These are phyloP conservation scores for Yarrowia deformans DNA, from an alignment of 805 yeast genomes.

Conservation along the genomic window DNA sequence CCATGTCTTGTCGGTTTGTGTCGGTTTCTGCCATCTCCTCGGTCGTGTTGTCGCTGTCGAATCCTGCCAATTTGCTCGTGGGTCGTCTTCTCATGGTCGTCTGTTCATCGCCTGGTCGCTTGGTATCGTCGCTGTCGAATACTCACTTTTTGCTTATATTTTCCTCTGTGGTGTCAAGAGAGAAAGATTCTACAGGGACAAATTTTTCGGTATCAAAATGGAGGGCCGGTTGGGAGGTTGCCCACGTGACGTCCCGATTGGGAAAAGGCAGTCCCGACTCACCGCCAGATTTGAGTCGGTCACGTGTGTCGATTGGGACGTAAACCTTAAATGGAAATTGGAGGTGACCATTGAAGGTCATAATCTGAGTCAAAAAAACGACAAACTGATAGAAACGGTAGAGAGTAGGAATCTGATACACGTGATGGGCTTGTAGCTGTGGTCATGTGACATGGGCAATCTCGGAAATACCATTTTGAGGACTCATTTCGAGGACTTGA, in stretches of 20 bases:
- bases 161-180: conserved; percentile 40
- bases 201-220: conserved; percentile 38
- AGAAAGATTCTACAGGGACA: conserved; percentile 37
- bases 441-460: no score
- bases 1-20: no score
- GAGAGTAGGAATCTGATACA: no score
- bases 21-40: no score
- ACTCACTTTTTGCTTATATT: conserved; percentile 39
- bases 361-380: background rate
- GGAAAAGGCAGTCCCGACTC: conserved; percentile 38
- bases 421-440: no score
- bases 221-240: conserved; percentile 28
- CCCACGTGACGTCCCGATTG: conserved; percentile 35
- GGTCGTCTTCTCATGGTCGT: no score
- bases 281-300: conserved; percentile 11
- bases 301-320: conserved; percentile 7
- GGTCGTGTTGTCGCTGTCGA: background rate
- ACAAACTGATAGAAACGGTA: background rate
- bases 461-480: no score
- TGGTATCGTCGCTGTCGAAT: background rate
- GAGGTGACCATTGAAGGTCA: background rate
- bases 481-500: no score
- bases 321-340: background rate
- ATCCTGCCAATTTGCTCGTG: background rate
- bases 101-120: background rate